Percentiles rank a stretch among this genome's conserved stretches.
Evolutionary conservation across 2,329 filamentous ascomycete genomes (phyloP).

Genomic region (Colletotrichum spinosum): DNA sequence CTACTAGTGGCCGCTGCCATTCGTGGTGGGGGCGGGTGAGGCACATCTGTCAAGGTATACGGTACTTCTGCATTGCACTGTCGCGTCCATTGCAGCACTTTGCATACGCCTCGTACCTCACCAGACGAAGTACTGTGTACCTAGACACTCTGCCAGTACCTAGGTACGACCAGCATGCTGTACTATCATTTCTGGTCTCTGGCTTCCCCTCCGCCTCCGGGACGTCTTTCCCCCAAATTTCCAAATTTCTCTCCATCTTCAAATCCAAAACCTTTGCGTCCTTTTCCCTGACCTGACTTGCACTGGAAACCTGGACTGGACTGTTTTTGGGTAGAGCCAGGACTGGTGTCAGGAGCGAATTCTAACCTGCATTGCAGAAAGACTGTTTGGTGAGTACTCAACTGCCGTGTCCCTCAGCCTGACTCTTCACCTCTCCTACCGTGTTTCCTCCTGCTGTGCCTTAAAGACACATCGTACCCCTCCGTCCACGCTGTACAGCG

Average conservation of each 20-base stretch:
- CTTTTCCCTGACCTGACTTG: constrained; percentile 9
- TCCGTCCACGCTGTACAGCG: constrained; percentile 12
- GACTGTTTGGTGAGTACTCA: constrained; percentile 29
- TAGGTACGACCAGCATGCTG: too few species aligned
- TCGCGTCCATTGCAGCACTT: too few species aligned
- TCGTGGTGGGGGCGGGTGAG: constrained; percentile 11
- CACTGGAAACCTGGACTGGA: constrained; percentile 2
- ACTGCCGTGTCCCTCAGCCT: constrained; percentile 21
- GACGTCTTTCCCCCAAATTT: constrained; percentile 22
- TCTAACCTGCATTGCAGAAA: constrained; percentile 3
- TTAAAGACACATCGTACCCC: constrained; percentile 27
- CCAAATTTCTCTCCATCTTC: constrained; percentile 13
- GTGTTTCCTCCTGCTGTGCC: constrained; percentile 13
- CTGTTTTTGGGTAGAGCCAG: constrained; percentile 8
- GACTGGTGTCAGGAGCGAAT: constrained; percentile 29
- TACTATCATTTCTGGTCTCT: not conserved
- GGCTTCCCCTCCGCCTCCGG: constrained; percentile 12
- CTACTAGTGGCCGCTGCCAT: constrained; percentile 26
- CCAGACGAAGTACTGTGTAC: too few species aligned
- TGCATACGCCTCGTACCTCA: too few species aligned
- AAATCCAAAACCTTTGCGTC: constrained; percentile 22
- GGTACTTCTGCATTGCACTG: too few species aligned
- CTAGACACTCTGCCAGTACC: too few species aligned
- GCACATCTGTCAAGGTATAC: not conserved
- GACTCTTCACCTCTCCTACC: not conserved